phyloP scores from a whole-genome alignment of 371 early-diverging fungal species.

The Lichtheimia corymbifera region DNA sequence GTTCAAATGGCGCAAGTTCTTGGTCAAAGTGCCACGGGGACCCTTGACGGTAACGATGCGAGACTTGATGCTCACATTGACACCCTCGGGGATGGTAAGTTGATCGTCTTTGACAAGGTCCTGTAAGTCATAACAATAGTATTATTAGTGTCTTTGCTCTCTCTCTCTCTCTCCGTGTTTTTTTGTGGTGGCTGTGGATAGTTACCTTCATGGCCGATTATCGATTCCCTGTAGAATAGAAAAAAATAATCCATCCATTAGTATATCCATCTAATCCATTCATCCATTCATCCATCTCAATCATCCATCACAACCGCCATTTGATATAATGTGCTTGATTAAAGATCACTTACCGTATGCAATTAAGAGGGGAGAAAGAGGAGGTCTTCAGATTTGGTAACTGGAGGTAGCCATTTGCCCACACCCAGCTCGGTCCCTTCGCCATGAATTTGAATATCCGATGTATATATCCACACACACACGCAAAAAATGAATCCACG shows the following conservation, averaged over 20 bases:
- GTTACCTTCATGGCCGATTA: constrained; percentile 11
- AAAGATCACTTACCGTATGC: neutral
- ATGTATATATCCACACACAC: neutral
- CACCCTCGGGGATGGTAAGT: constrained; percentile 79
- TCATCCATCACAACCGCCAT: neutral
- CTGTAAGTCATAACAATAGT: constrained; percentile 21
- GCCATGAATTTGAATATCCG: neutral
- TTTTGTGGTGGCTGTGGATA: neutral
- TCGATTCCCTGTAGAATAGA: constrained; percentile 5
- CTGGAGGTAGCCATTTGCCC: neutral
- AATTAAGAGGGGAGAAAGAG: constrained; percentile 4
- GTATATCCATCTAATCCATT: constrained; percentile 4
- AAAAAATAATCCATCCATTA: constrained; percentile 1
- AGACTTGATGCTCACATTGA: constrained; percentile 76
- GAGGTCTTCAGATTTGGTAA: neutral
- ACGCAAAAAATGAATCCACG: neutral
- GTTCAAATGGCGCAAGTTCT: constrained; percentile 95
- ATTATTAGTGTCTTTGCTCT: neutral
- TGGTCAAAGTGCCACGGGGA: constrained; percentile 88
- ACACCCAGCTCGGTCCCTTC: neutral
- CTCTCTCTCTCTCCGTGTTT: too few species aligned
- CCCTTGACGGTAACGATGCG: constrained; percentile 80
- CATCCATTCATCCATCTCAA: neutral
- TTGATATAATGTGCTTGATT: neutral
- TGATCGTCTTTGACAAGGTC: constrained; percentile 85